Conservation (phyloP, 495 filamentous ascomycete species). For the Penicillium parvum region DNA sequence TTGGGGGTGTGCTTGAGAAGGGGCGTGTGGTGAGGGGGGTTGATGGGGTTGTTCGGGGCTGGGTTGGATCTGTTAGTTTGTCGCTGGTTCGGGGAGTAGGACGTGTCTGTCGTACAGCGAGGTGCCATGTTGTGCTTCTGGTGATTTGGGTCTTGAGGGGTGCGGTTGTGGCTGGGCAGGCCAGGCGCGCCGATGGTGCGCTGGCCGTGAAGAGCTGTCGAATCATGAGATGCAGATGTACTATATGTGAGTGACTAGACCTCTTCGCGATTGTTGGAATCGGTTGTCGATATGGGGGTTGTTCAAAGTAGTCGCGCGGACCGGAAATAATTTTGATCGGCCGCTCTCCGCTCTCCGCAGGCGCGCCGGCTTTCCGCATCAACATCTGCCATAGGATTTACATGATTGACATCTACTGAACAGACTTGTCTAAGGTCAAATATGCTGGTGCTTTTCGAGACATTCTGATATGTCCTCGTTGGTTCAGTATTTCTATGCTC, state of each 20-base stretch:
- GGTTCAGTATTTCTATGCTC: too few species aligned
- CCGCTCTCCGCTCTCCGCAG: conserved; percentile 12
- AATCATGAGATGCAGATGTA: conserved; percentile 3
- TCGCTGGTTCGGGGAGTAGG: background rate
- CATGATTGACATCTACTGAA: background rate
- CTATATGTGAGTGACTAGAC: background rate
- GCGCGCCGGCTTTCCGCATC: conserved; percentile 8
- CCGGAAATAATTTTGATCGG: conserved; percentile 16
- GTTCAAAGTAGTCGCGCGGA: conserved; percentile 7
- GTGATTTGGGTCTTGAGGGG: conserved; percentile 6
- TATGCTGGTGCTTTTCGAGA: background rate
- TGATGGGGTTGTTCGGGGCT: conserved; percentile 4
- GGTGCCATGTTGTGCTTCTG: conserved; percentile 7
- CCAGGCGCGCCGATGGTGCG: conserved; percentile 18
- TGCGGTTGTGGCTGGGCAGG: conserved; percentile 3
- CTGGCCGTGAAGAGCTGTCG: conserved; percentile 16
- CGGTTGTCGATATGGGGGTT: background rate
- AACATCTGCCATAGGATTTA: background rate
- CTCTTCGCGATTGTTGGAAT: background rate
- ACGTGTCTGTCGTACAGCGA: conserved; percentile 4
- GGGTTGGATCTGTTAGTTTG: background rate
- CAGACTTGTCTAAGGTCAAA: too few species aligned
- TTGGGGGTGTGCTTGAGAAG: conserved; percentile 17
- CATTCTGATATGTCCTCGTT: too few species aligned
- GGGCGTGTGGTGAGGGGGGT: conserved; percentile 8